Evolutionary conservation across 352 stramenopile species (phyloP).

Genomic region (Phytophthora rubi): DNA sequence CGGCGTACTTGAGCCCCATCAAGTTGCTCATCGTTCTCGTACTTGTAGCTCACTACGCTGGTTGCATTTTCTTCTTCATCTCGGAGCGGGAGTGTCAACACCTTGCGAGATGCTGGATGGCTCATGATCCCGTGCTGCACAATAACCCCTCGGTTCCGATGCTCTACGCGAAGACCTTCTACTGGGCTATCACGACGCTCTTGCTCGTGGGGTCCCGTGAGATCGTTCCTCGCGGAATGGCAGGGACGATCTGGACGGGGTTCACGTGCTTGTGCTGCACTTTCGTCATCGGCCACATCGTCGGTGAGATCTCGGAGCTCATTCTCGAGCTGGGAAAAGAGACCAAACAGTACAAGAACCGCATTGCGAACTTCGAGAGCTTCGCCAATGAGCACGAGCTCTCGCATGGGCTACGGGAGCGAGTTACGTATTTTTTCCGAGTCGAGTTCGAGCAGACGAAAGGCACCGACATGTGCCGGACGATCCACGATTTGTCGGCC

Average conservation of each 20-base stretch:
- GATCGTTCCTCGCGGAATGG: conserved; percentile 57
- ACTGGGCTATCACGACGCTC: conserved; percentile 73
- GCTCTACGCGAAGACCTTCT: conserved; percentile 68
- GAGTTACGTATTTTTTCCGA: conserved; percentile 60
- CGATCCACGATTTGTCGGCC: conserved; percentile 62
- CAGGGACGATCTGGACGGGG: conserved; percentile 60
- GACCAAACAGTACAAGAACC: conserved; percentile 65
- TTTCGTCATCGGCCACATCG: conserved; percentile 74
- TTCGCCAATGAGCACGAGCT: conserved; percentile 68
- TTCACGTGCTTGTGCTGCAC: conserved; percentile 65
- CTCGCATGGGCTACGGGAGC: conserved; percentile 48
- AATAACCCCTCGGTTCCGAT: conserved; percentile 51
- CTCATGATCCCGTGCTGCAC: conserved; percentile 65
- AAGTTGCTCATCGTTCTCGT: conserved; percentile 66
- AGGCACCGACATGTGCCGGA: conserved; percentile 60
- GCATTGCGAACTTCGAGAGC: conserved; percentile 64
- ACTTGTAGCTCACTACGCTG: conserved; percentile 60
- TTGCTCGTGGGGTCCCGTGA: conserved; percentile 66
- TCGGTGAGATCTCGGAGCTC: conserved; percentile 74
- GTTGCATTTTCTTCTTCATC: conserved; percentile 73
- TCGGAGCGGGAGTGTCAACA: conserved; percentile 56
- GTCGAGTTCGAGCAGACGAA: conserved; percentile 62
- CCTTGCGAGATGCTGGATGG: conserved; percentile 56
- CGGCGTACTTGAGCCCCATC: conserved; percentile 57
- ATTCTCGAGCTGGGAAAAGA: conserved; percentile 71